These are phyloP conservation scores for Trichosporon faecale DNA, from an alignment of 1,284 basidiomycete species.

Conservation along the genomic window DNA sequence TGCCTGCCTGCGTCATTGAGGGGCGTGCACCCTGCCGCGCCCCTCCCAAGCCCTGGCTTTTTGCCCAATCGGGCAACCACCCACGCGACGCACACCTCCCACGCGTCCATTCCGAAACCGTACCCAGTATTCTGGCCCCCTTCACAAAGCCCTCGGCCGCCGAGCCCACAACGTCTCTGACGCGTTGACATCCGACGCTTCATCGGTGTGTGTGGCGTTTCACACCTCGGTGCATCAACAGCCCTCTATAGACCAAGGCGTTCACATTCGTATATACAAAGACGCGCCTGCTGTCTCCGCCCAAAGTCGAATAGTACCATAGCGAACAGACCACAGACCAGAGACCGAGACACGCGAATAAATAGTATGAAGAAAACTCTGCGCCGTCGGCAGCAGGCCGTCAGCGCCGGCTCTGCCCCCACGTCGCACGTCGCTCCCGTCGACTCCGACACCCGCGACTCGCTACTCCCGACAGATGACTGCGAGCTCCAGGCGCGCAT, in stretches of 20 bases:
- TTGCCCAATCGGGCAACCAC: neutral
- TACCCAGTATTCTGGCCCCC: neutral
- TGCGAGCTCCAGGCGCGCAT: conserved; percentile 11
- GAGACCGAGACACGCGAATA: neutral
- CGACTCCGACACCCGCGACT: neutral
- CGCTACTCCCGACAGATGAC: neutral
- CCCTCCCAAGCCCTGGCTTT: neutral
- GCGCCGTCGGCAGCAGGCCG: neutral
- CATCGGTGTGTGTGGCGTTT: neutral
- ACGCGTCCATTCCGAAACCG: neutral
- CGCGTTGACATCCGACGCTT: no score
- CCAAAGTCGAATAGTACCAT: no score
- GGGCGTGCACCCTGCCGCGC: neutral
- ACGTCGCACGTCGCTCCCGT: neutral
- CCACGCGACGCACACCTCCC: neutral
- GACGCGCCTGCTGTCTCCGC: conserved; percentile 14
- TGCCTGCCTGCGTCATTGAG: neutral
- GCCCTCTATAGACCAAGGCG: conserved; percentile 22
- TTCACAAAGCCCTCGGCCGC: neutral
- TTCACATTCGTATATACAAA: conserved; percentile 33
- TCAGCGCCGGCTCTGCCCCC: neutral
- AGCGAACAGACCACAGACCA: neutral
- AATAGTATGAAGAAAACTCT: neutral
- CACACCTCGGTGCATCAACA: neutral
- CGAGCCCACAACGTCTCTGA: neutral